Conservation (phyloP, 2,329 filamentous ascomycete species). For the Paracamarosporium sp. region DNA sequence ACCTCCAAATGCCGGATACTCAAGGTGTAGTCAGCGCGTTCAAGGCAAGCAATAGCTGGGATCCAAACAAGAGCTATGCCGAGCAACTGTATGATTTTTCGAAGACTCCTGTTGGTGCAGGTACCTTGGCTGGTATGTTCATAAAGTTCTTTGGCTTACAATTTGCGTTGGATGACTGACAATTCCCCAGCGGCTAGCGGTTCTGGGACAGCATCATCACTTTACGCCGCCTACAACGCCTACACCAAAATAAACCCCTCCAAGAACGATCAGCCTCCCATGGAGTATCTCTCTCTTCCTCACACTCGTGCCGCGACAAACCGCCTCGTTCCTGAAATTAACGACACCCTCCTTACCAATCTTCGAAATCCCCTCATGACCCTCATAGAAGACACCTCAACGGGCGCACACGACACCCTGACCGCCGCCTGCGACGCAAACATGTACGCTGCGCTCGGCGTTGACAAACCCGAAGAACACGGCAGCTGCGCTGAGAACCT, state of each 20-base stretch:
- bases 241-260: conserved; percentile 47
- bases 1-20: conserved; percentile 41
- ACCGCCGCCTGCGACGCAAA: conserved; percentile 57
- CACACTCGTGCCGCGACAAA: conserved; percentile 52
- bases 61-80: conserved; percentile 56
- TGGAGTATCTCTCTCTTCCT: conserved; percentile 56
- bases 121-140: conserved; percentile 49
- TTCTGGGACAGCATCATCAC: conserved; percentile 54
- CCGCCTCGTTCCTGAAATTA: conserved; percentile 49
- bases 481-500: conserved; percentile 58
- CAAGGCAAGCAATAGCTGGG: conserved; percentile 52
- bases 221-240: conserved; percentile 58
- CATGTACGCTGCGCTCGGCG: conserved; percentile 50
- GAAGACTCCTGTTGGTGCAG: conserved; percentile 58
- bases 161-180: neutral
- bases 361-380: conserved; percentile 55
- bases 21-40: conserved; percentile 54
- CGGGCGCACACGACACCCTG: conserved; percentile 55
- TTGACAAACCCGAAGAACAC: conserved; percentile 54
- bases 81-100: conserved; percentile 59
- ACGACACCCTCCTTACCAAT: conserved; percentile 54
- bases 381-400: conserved; percentile 52
- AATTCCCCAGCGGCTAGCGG: conserved; percentile 51
- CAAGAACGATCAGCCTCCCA: conserved; percentile 43
- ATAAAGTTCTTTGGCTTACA: neutral